Percentiles rank a stretch among this genome's conserved stretches.
These are phyloP conservation scores for Ogataea zsoltii DNA, from an alignment of 805 yeast species.

Conservation along the genomic window DNA sequence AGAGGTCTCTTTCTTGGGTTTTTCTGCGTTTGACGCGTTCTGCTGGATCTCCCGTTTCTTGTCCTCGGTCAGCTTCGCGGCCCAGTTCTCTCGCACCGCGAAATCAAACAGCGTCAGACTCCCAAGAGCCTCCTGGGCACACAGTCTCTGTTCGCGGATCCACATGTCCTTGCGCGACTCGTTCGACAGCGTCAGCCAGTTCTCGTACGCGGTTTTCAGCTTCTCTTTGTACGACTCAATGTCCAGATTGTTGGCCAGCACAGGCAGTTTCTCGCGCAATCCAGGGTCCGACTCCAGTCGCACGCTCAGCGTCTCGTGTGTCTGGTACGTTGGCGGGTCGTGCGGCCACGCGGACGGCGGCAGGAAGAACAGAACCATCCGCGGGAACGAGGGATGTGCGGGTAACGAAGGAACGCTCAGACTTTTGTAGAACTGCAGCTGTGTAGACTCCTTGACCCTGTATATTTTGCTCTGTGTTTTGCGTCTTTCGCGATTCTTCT, in stretches of 20 bases:
- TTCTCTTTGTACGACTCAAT: constrained; percentile 34
- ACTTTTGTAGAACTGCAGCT: constrained; percentile 36
- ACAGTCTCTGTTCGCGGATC: constrained; percentile 43
- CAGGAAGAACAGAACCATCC: constrained; percentile 47
- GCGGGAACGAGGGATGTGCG: constrained; percentile 49
- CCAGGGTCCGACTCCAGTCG: constrained; percentile 24
- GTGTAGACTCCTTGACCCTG: constrained; percentile 40
- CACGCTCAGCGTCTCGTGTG: constrained; percentile 35
- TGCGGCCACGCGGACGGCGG: constrained; percentile 52
- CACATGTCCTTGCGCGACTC: constrained; percentile 42
- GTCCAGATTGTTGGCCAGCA: constrained; percentile 11
- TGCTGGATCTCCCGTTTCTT: constrained; percentile 19
- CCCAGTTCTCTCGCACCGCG: constrained; percentile 43
- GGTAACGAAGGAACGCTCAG: constrained; percentile 42
- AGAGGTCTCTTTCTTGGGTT: neutral
- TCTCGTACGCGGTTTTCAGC: constrained; percentile 46
- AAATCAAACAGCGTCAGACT: constrained; percentile 43
- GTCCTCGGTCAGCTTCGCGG: constrained; percentile 26
- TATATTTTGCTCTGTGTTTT: constrained; percentile 42
- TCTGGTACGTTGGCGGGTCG: constrained; percentile 51
- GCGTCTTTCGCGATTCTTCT: constrained; percentile 46
- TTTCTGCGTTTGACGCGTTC: neutral
- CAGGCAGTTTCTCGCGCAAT: constrained; percentile 26
- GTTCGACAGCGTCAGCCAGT: constrained; percentile 42
- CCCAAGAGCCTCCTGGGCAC: constrained; percentile 46